These are phyloP conservation scores for Colletotrichum truncatum DNA, from an alignment of 2,329 filamentous ascomycete genomes.

Conservation along the genomic window DNA sequence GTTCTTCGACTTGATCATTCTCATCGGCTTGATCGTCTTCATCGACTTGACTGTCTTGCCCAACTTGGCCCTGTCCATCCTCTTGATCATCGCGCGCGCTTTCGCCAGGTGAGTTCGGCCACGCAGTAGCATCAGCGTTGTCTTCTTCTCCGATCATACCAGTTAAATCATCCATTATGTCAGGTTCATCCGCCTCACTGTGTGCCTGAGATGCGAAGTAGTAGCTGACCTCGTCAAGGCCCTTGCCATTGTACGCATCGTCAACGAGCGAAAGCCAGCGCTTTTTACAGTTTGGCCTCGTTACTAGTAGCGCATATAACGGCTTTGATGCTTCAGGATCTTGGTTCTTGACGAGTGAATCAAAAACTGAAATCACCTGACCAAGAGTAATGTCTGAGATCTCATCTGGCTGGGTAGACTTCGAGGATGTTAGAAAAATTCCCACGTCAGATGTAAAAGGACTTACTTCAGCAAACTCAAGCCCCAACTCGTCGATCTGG, in stretches of 20 bases:
- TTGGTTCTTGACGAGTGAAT: slow-evolving; percentile 53
- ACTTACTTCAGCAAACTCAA: slow-evolving; percentile 62
- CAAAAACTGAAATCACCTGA: slow-evolving; percentile 53
- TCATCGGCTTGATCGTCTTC: neutral
- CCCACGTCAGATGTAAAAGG: neutral
- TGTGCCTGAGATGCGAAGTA: slow-evolving; percentile 40
- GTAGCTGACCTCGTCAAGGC: slow-evolving; percentile 51
- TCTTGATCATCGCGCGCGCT: slow-evolving; percentile 13
- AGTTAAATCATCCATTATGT: slow-evolving; percentile 30
- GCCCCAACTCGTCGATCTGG: slow-evolving; percentile 59
- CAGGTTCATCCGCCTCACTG: slow-evolving; percentile 32
- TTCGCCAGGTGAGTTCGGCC: slow-evolving; percentile 20
- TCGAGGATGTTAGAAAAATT: slow-evolving; percentile 36
- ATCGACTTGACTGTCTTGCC: neutral
- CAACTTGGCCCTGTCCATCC: slow-evolving; percentile 10
- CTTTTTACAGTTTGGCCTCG: slow-evolving; percentile 48
- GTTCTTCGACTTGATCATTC: neutral
- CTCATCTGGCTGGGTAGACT: slow-evolving; percentile 47
- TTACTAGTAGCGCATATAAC: slow-evolving; percentile 53
- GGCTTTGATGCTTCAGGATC: slow-evolving; percentile 47
- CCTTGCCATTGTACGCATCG: slow-evolving; percentile 50
- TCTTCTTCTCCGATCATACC: slow-evolving; percentile 30
- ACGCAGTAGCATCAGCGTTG: slow-evolving; percentile 20
- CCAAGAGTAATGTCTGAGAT: slow-evolving; percentile 48
- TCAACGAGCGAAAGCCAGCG: slow-evolving; percentile 51